Base-by-base conservation (phyloP, 495 filamentous ascomycete species). In the Penicillium waksmanii region DNA sequence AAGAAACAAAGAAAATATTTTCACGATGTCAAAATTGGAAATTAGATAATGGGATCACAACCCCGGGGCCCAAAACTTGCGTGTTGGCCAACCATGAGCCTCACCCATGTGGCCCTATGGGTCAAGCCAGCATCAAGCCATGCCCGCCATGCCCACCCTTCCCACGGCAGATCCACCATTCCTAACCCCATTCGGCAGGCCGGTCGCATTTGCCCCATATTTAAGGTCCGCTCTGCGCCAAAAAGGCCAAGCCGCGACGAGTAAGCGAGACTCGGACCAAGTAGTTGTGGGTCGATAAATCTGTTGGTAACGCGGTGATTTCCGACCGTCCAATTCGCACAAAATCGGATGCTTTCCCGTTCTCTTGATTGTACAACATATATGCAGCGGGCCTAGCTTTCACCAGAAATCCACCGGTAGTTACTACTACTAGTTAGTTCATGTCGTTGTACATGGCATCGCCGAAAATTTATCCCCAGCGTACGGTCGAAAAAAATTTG, bases 21-120 rank as follows among this genome's bases (percentile, higher is more conserved):
- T 48, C 46, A 48, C 46, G 5, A 19, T 44, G 11, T 48, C 19
- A 48, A 48, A 12, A 27, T 27, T 48, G 21, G 8, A n/a, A 23
- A 48, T 48, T 48, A 48, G 46, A 48, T 48, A 48, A 48, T 48
- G 46, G 11, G 5, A 48, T 11, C 3, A 48, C 6, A n/a, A 13
- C 46, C 46, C 46, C 15, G 21, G 46, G 46, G 46, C 46, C 46
- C 46, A 48, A 48, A 48, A 48, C 5, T 23, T 48, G 46, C 46
- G 46, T 48, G 46, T 48, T 48, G 46, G 46, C 46, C 46, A 48
- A 48, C 46, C 46, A 48, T 48, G 46, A 48, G 46, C 19, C 46
- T 48, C 46, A 48, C 46, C 15, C 21, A 27, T 23, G 46, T 48
- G 46, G 46, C 46, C 18, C 46, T 23, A 48, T 48, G 46, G 46